A percentile compares a stretch with the other conserved stretches of the same genome.
Evolutionary conservation across 1,139 yeast species (phyloP).

Genomic region (Scheffersomyces parashehatae): DNA sequence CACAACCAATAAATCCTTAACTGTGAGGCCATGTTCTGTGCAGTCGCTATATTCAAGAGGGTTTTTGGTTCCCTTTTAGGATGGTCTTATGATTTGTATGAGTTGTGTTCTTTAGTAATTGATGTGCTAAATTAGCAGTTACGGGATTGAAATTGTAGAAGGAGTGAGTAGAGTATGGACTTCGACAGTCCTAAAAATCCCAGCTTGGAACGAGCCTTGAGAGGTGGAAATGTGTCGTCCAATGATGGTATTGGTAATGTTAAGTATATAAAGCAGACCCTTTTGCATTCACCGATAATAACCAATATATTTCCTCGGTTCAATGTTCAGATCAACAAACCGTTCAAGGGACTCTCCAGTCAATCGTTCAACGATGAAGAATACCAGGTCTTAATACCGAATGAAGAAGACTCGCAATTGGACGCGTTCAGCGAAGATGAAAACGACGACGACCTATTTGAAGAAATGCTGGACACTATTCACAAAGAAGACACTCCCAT

Average conservation of each 20-base stretch:
- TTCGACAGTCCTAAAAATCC: conserved; percentile 6
- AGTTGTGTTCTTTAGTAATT: too few relatives aligned
- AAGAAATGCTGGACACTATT: conserved; percentile 3
- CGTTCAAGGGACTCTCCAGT: conserved; percentile 34
- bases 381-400: conserved; percentile 36
- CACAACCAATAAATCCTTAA: too few relatives aligned
- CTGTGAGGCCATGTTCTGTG: too few relatives aligned
- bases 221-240: not conserved
- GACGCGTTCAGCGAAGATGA: conserved; percentile 41
- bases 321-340: conserved; percentile 33
- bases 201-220: conserved; percentile 9
- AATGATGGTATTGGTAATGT: not conserved
- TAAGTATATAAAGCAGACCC: conserved; percentile 30
- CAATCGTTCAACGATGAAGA: conserved; percentile 39
- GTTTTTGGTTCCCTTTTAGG: too few relatives aligned
- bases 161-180: conserved; percentile 5
- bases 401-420: conserved; percentile 42
- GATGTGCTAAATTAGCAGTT: too few relatives aligned
- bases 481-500: not conserved
- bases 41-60: too few relatives aligned
- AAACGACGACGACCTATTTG: conserved; percentile 20
- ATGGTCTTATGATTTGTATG: too few relatives aligned
- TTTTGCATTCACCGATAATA: conserved; percentile 39
- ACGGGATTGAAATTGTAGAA: too few relatives aligned
- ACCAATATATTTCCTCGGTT: conserved; percentile 33